Percentiles rank a stretch among this genome's conserved stretches.
Conservation (phyloP, 2,329 filamentous ascomycete genomes). For the Huntiella moniliformis region DNA sequence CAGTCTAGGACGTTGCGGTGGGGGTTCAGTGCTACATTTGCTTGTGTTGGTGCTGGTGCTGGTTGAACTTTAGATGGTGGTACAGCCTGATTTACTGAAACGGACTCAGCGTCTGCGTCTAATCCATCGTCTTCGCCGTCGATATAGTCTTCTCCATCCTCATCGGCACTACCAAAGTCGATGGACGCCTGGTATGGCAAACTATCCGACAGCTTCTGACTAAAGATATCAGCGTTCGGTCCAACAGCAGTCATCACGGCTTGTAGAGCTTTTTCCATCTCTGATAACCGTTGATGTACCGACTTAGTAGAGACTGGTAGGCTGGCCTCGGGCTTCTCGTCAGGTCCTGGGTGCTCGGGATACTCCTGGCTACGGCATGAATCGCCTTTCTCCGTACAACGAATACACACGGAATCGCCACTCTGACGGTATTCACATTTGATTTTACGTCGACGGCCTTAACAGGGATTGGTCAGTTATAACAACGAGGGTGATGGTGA, state of each 20-base stretch:
- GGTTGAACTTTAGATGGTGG: not conserved
- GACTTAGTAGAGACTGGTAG: not conserved
- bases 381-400: conserved; percentile 26
- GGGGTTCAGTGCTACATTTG: not conserved
- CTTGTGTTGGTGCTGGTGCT: not conserved
- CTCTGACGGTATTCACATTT: conserved; percentile 28
- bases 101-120: not conserved
- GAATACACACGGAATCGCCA: conserved; percentile 25
- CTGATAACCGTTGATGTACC: conserved; percentile 8
- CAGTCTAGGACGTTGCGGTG: conserved; percentile 5
- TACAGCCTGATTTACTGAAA: not conserved
- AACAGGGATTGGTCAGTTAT: not conserved
- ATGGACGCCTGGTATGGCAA: not conserved
- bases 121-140: not conserved
- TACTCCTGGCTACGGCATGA: conserved; percentile 31
- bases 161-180: not conserved
- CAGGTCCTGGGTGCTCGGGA: conserved; percentile 17
- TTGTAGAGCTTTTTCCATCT: conserved; percentile 10
- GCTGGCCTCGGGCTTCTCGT: conserved; percentile 9
- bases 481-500: not conserved
- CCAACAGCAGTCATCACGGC: conserved; percentile 6
- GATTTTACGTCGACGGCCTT: conserved; percentile 29
- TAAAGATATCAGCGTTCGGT: not conserved
- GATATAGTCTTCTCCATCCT: not conserved
- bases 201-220: not conserved